Evolutionary conservation across 768 basidiomycete genomes (phyloP).

Genomic region (Kwoniella sp.): DNA sequence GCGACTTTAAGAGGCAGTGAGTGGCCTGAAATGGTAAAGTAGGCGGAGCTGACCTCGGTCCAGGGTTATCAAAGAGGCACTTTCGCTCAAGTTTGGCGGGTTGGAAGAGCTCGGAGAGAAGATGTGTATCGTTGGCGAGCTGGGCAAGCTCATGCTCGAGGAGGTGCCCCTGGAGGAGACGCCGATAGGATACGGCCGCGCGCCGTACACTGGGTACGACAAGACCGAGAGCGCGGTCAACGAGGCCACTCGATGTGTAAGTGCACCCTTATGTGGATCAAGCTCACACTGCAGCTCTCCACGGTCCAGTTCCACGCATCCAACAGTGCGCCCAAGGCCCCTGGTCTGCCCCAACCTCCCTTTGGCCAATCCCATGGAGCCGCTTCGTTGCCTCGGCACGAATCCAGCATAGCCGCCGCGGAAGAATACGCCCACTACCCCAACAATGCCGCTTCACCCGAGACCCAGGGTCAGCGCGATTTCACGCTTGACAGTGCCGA

Average conservation of each 20-base stretch:
- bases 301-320: conserved; percentile 32
- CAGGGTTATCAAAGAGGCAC: conserved; percentile 60
- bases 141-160: conserved; percentile 57
- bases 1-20: conserved; percentile 71
- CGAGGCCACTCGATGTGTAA: conserved; percentile 57
- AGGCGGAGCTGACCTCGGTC: not conserved
- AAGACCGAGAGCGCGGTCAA: conserved; percentile 61
- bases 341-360: conserved; percentile 29
- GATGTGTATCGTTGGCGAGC: conserved; percentile 59
- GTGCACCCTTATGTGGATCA: conserved; percentile 14
- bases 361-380: conserved; percentile 10
- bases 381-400: conserved; percentile 17
- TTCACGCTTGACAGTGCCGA: conserved; percentile 28
- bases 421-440: conserved; percentile 41
- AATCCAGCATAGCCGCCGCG: conserved; percentile 28
- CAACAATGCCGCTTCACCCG: conserved; percentile 29
- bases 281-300: conserved; percentile 25
- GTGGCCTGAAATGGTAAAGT: conserved; percentile 5
- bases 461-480: conserved; percentile 19
- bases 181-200: conserved; percentile 70
- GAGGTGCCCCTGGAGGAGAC: conserved; percentile 78
- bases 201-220: conserved; percentile 62
- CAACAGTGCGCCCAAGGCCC: conserved; percentile 23
- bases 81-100: conserved; percentile 83
- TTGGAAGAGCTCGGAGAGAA: conserved; percentile 79